phyloP scores from a whole-genome alignment of 495 filamentous ascomycete genomes.

The Penicillium paxilli region DNA sequence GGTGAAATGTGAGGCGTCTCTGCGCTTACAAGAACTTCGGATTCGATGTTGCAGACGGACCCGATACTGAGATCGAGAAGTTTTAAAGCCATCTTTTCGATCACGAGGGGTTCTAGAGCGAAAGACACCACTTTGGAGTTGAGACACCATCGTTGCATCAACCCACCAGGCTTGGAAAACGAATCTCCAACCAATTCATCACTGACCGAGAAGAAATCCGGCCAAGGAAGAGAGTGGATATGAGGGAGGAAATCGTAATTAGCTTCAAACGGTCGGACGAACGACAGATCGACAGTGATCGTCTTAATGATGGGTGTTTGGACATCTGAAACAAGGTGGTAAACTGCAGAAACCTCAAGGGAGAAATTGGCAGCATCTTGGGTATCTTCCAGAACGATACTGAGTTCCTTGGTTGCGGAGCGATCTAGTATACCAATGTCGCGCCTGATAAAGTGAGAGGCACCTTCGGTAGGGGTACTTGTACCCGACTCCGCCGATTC shows the following conservation, averaged over 20 bases:
- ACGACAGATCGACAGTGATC: slow-evolving; percentile 60
- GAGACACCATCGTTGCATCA: slow-evolving; percentile 78
- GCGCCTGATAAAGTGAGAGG: slow-evolving; percentile 36
- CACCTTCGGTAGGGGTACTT: slow-evolving; percentile 31
- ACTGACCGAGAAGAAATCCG: slow-evolving; percentile 71
- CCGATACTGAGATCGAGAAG: slow-evolving; percentile 57
- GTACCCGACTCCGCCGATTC: slow-evolving; percentile 19
- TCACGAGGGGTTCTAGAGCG: slow-evolving; percentile 65
- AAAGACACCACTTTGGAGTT: slow-evolving; percentile 73
- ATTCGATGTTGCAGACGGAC: slow-evolving; percentile 45
- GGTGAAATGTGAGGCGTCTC: slow-evolving; percentile 49
- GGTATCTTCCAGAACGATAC: slow-evolving; percentile 35
- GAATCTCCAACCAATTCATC: slow-evolving; percentile 33
- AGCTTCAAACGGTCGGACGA: slow-evolving; percentile 83
- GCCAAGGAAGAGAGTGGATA: slow-evolving; percentile 77
- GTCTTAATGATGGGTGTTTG: slow-evolving; percentile 82
- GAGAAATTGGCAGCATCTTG: slow-evolving; percentile 61
- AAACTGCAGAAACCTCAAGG: slow-evolving; percentile 69
- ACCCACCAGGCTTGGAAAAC: slow-evolving; percentile 51
- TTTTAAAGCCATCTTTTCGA: slow-evolving; percentile 62
- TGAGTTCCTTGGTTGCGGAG: slow-evolving; percentile 35
- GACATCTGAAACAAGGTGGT: slow-evolving; percentile 76
- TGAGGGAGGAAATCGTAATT: slow-evolving; percentile 81
- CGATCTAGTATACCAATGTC: slow-evolving; percentile 50
- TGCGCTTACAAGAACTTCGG: slow-evolving; percentile 36